A percentile compares a stretch with the other conserved stretches of the same genome.
phyloP scores from a whole-genome alignment of 2,329 filamentous ascomycete genomes.

The Ophiocordyceps camponoti-leonardi region DNA sequence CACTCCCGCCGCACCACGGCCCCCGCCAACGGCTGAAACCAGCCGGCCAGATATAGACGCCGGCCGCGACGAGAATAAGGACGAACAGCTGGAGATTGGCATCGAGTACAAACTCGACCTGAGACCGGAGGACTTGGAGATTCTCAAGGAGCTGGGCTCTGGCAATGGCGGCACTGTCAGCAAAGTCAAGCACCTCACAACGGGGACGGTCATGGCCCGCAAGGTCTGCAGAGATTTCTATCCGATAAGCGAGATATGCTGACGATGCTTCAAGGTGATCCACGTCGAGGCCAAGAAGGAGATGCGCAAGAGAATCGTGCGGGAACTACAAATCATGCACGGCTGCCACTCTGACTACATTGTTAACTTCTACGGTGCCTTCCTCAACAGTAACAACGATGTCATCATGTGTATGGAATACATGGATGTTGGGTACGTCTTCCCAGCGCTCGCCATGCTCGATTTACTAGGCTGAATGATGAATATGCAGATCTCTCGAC shows the following conservation, averaged over 20 bases:
- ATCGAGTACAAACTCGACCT: slow-evolving; percentile 93
- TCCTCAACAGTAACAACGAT: slow-evolving; percentile 90
- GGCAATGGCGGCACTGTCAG: slow-evolving; percentile 97
- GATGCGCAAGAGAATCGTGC: slow-evolving; percentile 88
- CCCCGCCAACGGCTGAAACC: slow-evolving; percentile 54
- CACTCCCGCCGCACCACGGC: slow-evolving; percentile 58
- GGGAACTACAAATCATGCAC: slow-evolving; percentile 96
- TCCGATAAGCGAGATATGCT: slow-evolving; percentile 1
- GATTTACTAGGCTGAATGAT: neutral
- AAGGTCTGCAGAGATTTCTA: slow-evolving; percentile 44
- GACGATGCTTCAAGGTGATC: slow-evolving; percentile 50
- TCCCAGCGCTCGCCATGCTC: neutral
- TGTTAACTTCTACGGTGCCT: slow-evolving; percentile 94
- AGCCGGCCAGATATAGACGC: slow-evolving; percentile 43
- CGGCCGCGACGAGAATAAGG: slow-evolving; percentile 40
- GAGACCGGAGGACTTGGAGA: slow-evolving; percentile 77
- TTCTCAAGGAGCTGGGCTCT: slow-evolving; percentile 84
- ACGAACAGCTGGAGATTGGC: slow-evolving; percentile 70
- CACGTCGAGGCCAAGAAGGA: slow-evolving; percentile 97
- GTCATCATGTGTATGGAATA: slow-evolving; percentile 99
- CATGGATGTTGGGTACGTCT: slow-evolving; percentile 91
- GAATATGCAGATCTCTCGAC: slow-evolving; percentile 57
- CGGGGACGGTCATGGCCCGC: slow-evolving; percentile 90
- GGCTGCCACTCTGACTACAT: slow-evolving; percentile 95
- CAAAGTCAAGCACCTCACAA: slow-evolving; percentile 90